Conservation (phyloP, 805 yeast species). For the Metschnikowia baotianmanensis region DNA sequence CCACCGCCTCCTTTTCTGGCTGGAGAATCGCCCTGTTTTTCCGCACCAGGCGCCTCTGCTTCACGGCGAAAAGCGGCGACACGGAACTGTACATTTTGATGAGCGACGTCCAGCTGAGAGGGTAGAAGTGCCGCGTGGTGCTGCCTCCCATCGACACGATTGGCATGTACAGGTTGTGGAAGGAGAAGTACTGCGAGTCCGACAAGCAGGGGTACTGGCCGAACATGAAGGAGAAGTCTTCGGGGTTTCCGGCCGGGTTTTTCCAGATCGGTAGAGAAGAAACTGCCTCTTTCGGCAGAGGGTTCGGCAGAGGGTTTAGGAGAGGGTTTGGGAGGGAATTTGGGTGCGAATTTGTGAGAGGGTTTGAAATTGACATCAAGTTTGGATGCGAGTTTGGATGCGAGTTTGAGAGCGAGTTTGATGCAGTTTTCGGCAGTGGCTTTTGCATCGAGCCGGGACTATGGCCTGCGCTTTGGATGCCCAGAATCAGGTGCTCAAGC, state of each 20-base stretch:
- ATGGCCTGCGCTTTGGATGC: not conserved
- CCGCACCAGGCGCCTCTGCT: constrained; percentile 6
- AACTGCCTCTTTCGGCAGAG: too few relatives aligned
- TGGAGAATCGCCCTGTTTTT: constrained; percentile 1
- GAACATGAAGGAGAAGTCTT: constrained; percentile 6
- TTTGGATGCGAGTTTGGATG: too few relatives aligned
- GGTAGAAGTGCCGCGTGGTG: constrained; percentile 14
- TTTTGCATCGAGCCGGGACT: too few relatives aligned
- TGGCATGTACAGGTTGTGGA: constrained; percentile 30
- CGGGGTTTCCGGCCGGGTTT: not conserved
- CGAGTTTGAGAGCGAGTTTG: not conserved
- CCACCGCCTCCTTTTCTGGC: constrained; percentile 4
- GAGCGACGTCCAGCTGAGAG: constrained; percentile 19
- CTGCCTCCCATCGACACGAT: constrained; percentile 9
- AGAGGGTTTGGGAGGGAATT: not conserved
- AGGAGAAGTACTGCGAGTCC: constrained; percentile 32
- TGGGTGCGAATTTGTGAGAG: too few relatives aligned
- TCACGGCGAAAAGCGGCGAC: constrained; percentile 20
- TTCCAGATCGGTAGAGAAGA: constrained; percentile 8
- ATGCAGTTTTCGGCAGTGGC: not conserved
- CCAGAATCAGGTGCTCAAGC: constrained; percentile 20
- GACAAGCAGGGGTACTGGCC: constrained; percentile 18
- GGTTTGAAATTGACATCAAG: too few relatives aligned
- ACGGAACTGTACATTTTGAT: constrained; percentile 19
- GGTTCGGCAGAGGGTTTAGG: not conserved